phyloP scores from a whole-genome alignment of 129 eudicot species.

The sunflower (Helianthus annuus) region HanXRQr2.0-SUNRISE NC_035442.2:127040569-127041068 shows the following conservation, averaged over 20 bases:
- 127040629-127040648: neutral
- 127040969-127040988: neutral
- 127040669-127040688: neutral
- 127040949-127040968: neutral
- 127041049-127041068: no score
- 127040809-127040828: conserved; percentile 66
- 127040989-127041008: neutral
- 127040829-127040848: conserved; percentile 68
- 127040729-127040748: conserved; percentile 29
- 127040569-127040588: neutral
- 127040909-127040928: conserved; percentile 64
- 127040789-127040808: conserved; percentile 68
- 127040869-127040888: conserved; percentile 50
- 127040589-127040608: neutral
- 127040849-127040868: conserved; percentile 59
- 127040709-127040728: conserved; percentile 29
- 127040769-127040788: conserved; percentile 24
- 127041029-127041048: no score
- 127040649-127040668: conserved; percentile 28
- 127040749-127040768: conserved; percentile 20
- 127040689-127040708: neutral
- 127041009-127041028: no score
- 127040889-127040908: conserved; percentile 68
- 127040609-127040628: neutral
- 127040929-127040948: conserved; percentile 47